These are phyloP conservation scores for Sphagnum contortum DNA, from an alignment of 225 moss, liverwort and hornwort genomes.

Conservation along the genomic window DNA sequence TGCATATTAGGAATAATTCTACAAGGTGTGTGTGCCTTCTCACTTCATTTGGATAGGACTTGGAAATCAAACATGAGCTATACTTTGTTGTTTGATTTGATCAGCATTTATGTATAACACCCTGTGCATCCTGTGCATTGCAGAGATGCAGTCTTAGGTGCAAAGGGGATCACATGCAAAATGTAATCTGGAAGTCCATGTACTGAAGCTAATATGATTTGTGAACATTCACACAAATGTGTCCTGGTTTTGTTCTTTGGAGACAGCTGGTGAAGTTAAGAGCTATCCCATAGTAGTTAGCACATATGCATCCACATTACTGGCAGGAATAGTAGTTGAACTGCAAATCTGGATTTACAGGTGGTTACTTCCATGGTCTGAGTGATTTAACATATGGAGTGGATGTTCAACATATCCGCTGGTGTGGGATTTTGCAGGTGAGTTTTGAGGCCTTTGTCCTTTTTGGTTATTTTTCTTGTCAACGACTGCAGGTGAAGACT, in stretches of 20 bases:
- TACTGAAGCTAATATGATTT: not conserved
- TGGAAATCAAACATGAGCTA: not conserved
- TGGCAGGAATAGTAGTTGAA: no score
- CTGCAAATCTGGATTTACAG: constrained; percentile 11
- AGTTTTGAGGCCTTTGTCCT: not conserved
- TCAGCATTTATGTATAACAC: no score
- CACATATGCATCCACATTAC: no score
- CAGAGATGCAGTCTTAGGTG: not conserved
- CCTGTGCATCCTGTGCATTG: no score
- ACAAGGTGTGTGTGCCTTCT: constrained; percentile 25
- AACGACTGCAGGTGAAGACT: no score
- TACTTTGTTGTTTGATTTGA: not conserved
- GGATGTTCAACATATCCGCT: constrained; percentile 39
- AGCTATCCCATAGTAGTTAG: no score
- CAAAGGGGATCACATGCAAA: not conserved
- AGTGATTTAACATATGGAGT: constrained; percentile 43
- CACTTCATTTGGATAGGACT: not conserved
- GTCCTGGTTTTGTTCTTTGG: not conserved
- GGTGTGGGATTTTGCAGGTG: constrained; percentile 65
- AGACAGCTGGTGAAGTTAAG: not conserved
- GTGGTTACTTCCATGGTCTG: constrained; percentile 61
- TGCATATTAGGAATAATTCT: constrained; percentile 37
- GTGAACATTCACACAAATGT: not conserved
- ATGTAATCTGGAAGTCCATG: no score
- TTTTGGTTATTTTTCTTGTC: no score